phyloP scores from a whole-genome alignment of 2,329 filamentous ascomycete species.

The Orbilia ellipsospora region DNA sequence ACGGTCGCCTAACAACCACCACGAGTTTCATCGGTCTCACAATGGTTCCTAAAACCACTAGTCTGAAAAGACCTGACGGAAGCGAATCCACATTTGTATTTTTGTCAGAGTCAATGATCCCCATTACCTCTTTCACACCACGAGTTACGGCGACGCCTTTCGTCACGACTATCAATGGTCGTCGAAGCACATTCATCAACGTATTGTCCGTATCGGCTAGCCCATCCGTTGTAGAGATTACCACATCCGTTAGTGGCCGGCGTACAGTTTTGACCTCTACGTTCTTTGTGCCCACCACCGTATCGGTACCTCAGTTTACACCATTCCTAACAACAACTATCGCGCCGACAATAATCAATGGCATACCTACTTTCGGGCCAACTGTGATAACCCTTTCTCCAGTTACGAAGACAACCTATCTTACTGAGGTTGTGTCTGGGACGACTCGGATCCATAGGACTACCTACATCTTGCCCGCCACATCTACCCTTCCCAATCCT shows the following conservation, averaged over 20 bases:
- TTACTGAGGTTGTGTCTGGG: constrained; percentile 35
- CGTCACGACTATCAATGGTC: constrained; percentile 45
- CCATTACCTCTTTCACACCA: constrained; percentile 24
- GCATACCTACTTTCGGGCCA: constrained; percentile 43
- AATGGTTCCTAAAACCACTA: constrained; percentile 33
- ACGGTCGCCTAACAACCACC: constrained; percentile 20
- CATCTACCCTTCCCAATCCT: constrained; percentile 37
- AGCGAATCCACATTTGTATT: constrained; percentile 6
- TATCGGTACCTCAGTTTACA: constrained; percentile 32
- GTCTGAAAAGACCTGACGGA: constrained; percentile 27
- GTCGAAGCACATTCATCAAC: constrained; percentile 20
- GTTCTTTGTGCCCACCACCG: constrained; percentile 32
- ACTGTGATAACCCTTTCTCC: constrained; percentile 29
- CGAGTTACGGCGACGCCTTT: constrained; percentile 24
- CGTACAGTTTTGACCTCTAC: constrained; percentile 40
- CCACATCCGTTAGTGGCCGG: constrained; percentile 40
- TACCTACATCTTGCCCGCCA: constrained; percentile 39
- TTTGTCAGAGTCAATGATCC: constrained; percentile 30
- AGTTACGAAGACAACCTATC: constrained; percentile 28
- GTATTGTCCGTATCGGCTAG: constrained; percentile 25
- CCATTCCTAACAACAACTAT: constrained; percentile 45
- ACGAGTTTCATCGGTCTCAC: constrained; percentile 43
- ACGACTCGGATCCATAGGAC: constrained; percentile 25
- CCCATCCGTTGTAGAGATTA: constrained; percentile 22
- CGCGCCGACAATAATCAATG: constrained; percentile 48